phyloP scores from a whole-genome alignment of 345 rosid species.

The Aquilaria malaccensis region DNA sequence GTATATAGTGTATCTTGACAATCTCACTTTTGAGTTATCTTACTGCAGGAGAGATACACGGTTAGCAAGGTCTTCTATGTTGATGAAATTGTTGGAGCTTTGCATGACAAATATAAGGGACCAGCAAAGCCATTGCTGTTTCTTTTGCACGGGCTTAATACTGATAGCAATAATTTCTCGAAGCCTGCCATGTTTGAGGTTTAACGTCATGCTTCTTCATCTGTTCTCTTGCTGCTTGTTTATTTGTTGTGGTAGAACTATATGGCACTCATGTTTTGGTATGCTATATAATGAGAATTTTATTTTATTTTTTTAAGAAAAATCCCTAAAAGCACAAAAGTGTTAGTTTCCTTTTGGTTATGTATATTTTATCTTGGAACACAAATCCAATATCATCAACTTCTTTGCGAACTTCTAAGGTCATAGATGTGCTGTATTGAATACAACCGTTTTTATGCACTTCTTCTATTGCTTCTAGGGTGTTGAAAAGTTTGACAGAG shows the following conservation, averaged over 20 bases:
- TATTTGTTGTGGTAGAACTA: too few relatives aligned
- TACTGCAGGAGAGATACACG: conserved; percentile 65
- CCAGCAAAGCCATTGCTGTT: conserved; percentile 54
- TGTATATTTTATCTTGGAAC: too few relatives aligned
- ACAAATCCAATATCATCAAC: too few relatives aligned
- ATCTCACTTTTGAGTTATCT: conserved; percentile 10
- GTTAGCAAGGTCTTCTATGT: conserved; percentile 56
- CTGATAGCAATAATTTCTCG: conserved; percentile 76
- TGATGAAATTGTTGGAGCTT: conserved; percentile 60
- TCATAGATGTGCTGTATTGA: too few relatives aligned
- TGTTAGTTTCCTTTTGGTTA: too few relatives aligned
- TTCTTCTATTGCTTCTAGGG: conserved; percentile 41
- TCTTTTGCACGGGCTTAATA: conserved; percentile 83
- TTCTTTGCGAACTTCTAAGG: too few relatives aligned
- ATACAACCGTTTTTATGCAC: conserved; percentile 1
- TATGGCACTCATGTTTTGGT: too few relatives aligned
- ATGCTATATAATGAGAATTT: too few relatives aligned
- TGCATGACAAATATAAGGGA: conserved; percentile 43
- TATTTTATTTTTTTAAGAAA: too few relatives aligned
- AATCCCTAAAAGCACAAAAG: too few relatives aligned
- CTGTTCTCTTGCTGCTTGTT: neutral
- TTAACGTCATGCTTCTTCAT: conserved; percentile 13
- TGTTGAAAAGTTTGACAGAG: conserved; percentile 56
- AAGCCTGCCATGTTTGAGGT: conserved; percentile 89
- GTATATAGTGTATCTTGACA: conserved; percentile 8